These are phyloP conservation scores for Aureobasidium sp. DNA, from an alignment of 2,329 filamentous ascomycete genomes.

Conservation along the genomic window DNA sequence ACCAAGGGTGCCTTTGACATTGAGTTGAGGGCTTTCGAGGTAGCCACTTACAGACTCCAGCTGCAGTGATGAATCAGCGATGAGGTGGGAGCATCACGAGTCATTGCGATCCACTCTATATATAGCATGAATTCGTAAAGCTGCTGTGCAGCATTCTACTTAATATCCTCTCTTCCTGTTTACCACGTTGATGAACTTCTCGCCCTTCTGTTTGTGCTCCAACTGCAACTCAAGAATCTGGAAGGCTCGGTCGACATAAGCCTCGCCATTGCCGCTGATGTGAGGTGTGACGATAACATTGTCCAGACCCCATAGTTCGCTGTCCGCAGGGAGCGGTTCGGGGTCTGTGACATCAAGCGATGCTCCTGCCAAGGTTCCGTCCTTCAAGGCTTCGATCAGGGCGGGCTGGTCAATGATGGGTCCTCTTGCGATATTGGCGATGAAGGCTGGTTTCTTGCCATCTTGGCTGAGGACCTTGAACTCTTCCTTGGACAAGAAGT, in stretches of 20 bases:
- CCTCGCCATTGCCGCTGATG: conserved; percentile 46
- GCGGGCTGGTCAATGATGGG: conserved; percentile 53
- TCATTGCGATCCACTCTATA: background rate
- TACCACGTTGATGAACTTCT: conserved; percentile 53
- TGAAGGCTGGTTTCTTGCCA: conserved; percentile 35
- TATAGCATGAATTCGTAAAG: background rate
- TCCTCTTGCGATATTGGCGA: conserved; percentile 66
- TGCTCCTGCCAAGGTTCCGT: conserved; percentile 52
- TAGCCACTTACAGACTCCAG: conserved; percentile 27
- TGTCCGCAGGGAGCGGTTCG: conserved; percentile 61
- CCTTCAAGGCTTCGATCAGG: conserved; percentile 53
- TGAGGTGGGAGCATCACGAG: background rate
- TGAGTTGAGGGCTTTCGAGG: conserved; percentile 31
- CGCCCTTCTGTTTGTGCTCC: conserved; percentile 42
- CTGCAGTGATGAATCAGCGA: conserved; percentile 16
- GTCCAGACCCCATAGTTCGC: conserved; percentile 60
- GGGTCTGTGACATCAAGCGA: conserved; percentile 74
- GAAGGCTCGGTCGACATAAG: conserved; percentile 50
- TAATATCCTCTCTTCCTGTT: conserved; percentile 54
- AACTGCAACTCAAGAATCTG: conserved; percentile 53
- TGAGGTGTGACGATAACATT: conserved; percentile 65
- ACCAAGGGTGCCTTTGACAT: conserved; percentile 29
- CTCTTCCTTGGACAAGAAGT: conserved; percentile 46
- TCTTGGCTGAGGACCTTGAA: conserved; percentile 32
- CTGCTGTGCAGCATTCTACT: too few species aligned